phyloP scores from a whole-genome alignment of 768 basidiomycete species.

The Podaxis mareebaensis region DNA sequence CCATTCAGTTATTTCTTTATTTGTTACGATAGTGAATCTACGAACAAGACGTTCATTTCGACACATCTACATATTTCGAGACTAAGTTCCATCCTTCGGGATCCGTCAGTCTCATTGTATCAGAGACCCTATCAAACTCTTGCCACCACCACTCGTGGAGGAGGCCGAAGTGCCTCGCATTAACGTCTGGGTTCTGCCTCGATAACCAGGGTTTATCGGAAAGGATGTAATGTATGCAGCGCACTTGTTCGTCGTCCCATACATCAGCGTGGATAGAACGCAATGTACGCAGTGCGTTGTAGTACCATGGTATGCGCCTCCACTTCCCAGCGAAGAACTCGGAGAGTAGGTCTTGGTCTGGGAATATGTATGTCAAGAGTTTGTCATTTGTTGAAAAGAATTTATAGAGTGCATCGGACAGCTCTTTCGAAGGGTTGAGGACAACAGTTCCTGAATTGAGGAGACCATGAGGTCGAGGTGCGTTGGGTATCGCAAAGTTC shows the following conservation, averaged over 20 bases:
- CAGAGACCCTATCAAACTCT: constrained; percentile 47
- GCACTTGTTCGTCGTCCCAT: constrained; percentile 87
- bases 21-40: not conserved
- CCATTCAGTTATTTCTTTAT: not conserved
- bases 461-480: constrained; percentile 76
- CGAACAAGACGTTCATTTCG: constrained; percentile 17
- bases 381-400: constrained; percentile 50
- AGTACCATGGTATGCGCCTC: constrained; percentile 81
- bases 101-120: constrained; percentile 45
- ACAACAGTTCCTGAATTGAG: constrained; percentile 93
- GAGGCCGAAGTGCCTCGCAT: constrained; percentile 45
- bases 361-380: constrained; percentile 57
- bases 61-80: constrained; percentile 46
- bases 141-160: constrained; percentile 84
- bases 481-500: constrained; percentile 32
- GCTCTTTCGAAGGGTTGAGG: constrained; percentile 66
- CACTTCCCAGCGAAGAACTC: constrained; percentile 77
- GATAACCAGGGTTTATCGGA: constrained; percentile 84
- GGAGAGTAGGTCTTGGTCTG: constrained; percentile 92
- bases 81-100: constrained; percentile 52
- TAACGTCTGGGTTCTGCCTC: constrained; percentile 40
- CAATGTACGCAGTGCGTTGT: constrained; percentile 92
- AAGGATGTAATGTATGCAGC: constrained; percentile 86
- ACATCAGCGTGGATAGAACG: constrained; percentile 66
- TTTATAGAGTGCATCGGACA: constrained; percentile 52